Percentiles rank a stretch among this genome's conserved stretches.
These are phyloP conservation scores for Buxus sempervirens DNA, from an alignment of 164 flowering plant genomes.

Conservation along the genomic window DNA sequence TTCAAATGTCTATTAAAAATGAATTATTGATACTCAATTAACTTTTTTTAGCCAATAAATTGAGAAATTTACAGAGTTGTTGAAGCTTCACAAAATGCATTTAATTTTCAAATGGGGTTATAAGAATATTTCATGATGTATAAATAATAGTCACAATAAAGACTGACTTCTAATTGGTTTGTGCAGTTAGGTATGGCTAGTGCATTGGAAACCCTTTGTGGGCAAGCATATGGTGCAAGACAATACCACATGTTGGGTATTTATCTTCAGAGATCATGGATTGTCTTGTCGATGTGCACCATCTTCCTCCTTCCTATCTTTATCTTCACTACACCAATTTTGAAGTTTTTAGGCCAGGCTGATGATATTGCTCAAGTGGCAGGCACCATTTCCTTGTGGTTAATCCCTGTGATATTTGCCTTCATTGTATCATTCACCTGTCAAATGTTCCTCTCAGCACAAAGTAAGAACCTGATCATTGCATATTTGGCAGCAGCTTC, in stretches of 20 bases:
- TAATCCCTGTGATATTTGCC: constrained; percentile 35
- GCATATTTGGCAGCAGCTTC: constrained; percentile 39
- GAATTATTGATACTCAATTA: too few relatives aligned
- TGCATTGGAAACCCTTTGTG: constrained; percentile 65
- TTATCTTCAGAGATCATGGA: constrained; percentile 64
- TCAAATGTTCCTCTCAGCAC: constrained; percentile 55
- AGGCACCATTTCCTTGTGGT: constrained; percentile 31
- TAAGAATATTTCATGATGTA: too few relatives aligned
- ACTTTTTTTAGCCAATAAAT: too few relatives aligned
- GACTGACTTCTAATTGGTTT: background rate
- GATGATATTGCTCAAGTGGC: constrained; percentile 30
- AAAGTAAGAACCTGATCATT: constrained; percentile 48
- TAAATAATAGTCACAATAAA: background rate
- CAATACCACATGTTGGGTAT: constrained; percentile 59
- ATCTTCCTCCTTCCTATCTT: constrained; percentile 41
- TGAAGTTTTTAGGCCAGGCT: constrained; percentile 41
- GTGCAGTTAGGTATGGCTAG: constrained; percentile 67
- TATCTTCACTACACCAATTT: constrained; percentile 35
- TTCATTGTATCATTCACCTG: constrained; percentile 35
- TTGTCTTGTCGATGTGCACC: constrained; percentile 25
- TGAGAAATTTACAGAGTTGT: too few relatives aligned
- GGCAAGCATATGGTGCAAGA: constrained; percentile 63
- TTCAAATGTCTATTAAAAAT: too few relatives aligned
- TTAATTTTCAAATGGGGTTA: too few relatives aligned
- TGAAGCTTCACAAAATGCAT: too few relatives aligned